Base-by-base conservation (phyloP, 345 rosid genomes). In the Euclidium syriacum region DNA sequence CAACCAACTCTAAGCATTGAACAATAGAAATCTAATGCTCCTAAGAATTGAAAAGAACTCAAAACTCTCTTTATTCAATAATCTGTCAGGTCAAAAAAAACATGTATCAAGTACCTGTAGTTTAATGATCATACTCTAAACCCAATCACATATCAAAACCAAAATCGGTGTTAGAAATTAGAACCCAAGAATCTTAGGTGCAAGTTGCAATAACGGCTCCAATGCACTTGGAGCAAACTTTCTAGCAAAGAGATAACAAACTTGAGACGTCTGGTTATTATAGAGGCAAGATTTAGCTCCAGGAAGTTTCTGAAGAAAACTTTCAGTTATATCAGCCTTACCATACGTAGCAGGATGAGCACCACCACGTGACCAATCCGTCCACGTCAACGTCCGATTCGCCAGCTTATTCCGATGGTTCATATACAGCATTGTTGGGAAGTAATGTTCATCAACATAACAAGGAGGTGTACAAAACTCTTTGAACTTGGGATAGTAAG, bases 321-420 rank as follows among this genome's bases (percentile, higher is more conserved):
- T 71, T 62, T 77, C 77, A 0, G 67, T 79, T 16, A 90, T 63
- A 51, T 94, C 95, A n/a, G 50, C 61, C 43, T 78, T 73, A 1
- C 90, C 85, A 62, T 73, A 94, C 1, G 88, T 83, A 34, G 91
- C 95, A 0, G 99, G 99, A 73, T 90, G 97, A 10, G 99, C 88
- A 10, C 97, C 96, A 2, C 99, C 90, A 32, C 92, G 75, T 0
- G 96, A 85, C 97, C 99, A 90, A 70, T 94, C 97, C 7, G 85
- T 84, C 85, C 85, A 94, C 10, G 96, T 85, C 10, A 90, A 69
- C 4, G 85, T 84, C 47, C 97, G 44, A 48, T 94, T 90, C 0
- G 95, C 97, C 67, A 90, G 58, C 48, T 79, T 83, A 52, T 64
- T 65, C 10, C 92, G 87, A 47, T 59, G 44, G 16, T 81, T 67